A percentile compares a stretch with the other conserved stretches of the same genome.
These are phyloP conservation scores for Fusarium haematococcum DNA, from an alignment of 2,329 filamentous ascomycete species.

Conservation along the genomic window DNA sequence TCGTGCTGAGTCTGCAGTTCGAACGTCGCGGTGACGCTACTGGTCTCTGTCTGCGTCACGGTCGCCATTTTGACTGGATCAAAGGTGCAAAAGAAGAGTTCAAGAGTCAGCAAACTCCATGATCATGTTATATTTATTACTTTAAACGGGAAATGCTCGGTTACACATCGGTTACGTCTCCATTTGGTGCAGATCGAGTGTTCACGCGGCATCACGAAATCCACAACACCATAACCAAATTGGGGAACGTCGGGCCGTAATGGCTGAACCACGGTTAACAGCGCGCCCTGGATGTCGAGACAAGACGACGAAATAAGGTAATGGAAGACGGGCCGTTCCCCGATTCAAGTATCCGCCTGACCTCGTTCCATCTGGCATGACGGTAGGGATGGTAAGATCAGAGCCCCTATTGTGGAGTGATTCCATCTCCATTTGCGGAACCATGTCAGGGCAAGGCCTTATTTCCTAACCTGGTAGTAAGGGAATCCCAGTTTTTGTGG, in stretches of 20 bases:
- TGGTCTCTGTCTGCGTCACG: conserved; percentile 10
- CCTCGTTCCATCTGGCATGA: neutral
- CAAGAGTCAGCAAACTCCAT: neutral
- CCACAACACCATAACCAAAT: neutral
- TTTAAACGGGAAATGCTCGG: conserved; percentile 11
- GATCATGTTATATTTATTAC: conserved; percentile 14
- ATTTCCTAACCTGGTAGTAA: neutral
- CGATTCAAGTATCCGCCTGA: neutral
- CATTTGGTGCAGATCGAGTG: neutral
- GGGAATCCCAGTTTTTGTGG: neutral
- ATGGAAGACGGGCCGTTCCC: neutral
- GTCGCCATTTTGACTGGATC: conserved; percentile 17
- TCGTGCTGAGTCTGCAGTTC: neutral
- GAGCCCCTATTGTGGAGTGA: neutral
- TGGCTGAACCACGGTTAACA: neutral
- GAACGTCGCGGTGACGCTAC: neutral
- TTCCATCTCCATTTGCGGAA: neutral
- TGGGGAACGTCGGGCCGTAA: neutral
- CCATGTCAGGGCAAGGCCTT: neutral
- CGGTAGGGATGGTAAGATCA: neutral
- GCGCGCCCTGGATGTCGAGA: neutral
- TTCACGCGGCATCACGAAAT: neutral
- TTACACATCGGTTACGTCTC: neutral
- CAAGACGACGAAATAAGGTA: neutral
- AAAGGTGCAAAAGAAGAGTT: rapidly evolving